Base-by-base conservation (phyloP, 2,329 filamentous ascomycete species). In the Fusarium duplospermum region DNA sequence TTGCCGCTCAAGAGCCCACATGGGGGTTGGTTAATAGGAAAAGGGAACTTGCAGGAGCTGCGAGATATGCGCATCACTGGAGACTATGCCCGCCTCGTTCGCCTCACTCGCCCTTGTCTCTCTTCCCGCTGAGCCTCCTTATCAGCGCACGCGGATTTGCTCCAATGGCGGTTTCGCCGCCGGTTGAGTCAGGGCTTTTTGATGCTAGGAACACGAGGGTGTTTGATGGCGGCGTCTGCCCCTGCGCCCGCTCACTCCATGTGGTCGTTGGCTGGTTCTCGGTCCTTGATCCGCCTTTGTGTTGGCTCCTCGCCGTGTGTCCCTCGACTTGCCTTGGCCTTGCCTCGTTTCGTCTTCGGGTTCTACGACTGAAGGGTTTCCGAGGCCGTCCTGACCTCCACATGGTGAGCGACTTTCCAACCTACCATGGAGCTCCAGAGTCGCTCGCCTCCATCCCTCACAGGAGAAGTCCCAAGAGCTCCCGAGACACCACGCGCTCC, bases 401-500 rank as follows among this genome's bases (percentile, higher is more conserved):
- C 50, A 57, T 40, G 57, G 38, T 62, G 60, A 62, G 42, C 42
- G 60, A 62, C 60, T 52, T 62, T 52, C n/a, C 38, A 61, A n/a
- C 64, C 54, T 52, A 56, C 54, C 66, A 54, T 64, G 64, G 11
- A 60, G 57, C 57, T 16, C 36, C 36, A 58, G 45, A 42, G 40
- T 62, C 64, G 35, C 58, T 60, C 63, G 24, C 58, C 60, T 52
- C 45, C 35, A 45, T 59, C 62, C 47, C 13, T 54, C 27, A 20
- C 27, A 62, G 35, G 24, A 45, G 16, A 56, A 62, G 59, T 54
- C 56, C 62, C 50, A 67, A 59, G 47, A 31, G 57, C 57, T 60
- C 52, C 57, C 60, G 63, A 65, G 64, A 74, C 67, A 73, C 72
- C 67, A 71, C 67, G 70, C 62, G 38, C 60, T 64, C 65, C 14